A percentile compares a stretch with the other conserved stretches of the same genome.
Evolutionary conservation across 345 rosid species (phyloP).

Genomic region (Zanthoxylum bungeanum): DNA sequence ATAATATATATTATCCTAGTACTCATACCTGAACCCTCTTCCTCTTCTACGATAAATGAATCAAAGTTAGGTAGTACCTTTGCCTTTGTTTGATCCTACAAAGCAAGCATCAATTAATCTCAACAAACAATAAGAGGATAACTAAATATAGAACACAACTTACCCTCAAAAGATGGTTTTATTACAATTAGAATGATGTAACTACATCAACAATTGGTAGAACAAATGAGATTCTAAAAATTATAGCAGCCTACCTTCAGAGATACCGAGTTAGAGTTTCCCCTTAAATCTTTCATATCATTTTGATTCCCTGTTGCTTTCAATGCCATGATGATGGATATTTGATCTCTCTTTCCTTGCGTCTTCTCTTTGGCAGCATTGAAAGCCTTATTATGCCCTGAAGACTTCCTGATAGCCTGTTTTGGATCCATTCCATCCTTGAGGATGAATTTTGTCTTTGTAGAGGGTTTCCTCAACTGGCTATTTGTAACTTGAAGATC

Average conservation of each 20-base stretch:
- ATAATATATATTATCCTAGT: slow-evolving; percentile 9
- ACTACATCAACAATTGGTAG: background rate
- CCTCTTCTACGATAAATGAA: slow-evolving; percentile 64
- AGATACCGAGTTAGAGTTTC: slow-evolving; percentile 23
- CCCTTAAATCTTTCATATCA: slow-evolving; percentile 40
- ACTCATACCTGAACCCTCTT: slow-evolving; percentile 87
- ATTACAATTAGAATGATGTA: background rate
- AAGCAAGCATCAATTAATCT: slow-evolving; percentile 8
- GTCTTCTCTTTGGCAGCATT: slow-evolving; percentile 33
- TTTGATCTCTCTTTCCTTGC: slow-evolving; percentile 33
- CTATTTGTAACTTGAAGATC: slow-evolving; percentile 23
- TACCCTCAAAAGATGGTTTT: background rate
- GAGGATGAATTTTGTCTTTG: slow-evolving; percentile 21
- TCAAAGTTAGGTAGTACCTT: slow-evolving; percentile 68
- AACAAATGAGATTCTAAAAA: background rate
- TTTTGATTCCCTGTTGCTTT: slow-evolving; percentile 32
- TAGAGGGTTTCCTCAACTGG: slow-evolving; percentile 26
- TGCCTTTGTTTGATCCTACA: slow-evolving; percentile 48
- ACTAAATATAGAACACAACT: background rate
- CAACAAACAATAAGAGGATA: background rate
- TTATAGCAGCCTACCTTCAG: slow-evolving; percentile 29
- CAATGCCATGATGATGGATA: slow-evolving; percentile 10
- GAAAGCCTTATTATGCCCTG: slow-evolving; percentile 27
- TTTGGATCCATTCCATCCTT: slow-evolving; percentile 28
- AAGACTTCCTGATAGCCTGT: slow-evolving; percentile 29